A percentile compares a stretch with the other conserved stretches of the same genome.
phyloP scores from a whole-genome alignment of 1,284 basidiomycete genomes.

The Moesziomyces globuligerus region DNA sequence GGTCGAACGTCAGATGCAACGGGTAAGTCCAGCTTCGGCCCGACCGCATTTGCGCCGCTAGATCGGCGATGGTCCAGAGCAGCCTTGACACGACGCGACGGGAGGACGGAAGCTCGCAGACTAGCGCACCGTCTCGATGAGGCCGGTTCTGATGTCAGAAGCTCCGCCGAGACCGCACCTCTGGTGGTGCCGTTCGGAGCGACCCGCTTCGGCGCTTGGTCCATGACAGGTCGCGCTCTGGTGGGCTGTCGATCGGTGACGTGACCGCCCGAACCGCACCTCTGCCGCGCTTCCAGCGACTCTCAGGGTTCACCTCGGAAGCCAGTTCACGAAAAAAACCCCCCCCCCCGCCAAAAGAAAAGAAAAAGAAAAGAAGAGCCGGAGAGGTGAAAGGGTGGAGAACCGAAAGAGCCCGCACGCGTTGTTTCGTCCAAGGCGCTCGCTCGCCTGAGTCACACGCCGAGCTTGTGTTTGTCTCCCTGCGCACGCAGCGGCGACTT shows the following conservation, averaged over 20 bases:
- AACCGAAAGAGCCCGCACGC: neutral
- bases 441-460: neutral
- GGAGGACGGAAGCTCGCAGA: too few relatives aligned
- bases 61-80: neutral
- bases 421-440: neutral
- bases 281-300: neutral
- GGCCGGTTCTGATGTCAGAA: too few relatives aligned
- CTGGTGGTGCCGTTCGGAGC: neutral
- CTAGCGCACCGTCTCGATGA: too few relatives aligned
- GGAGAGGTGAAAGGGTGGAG: too few relatives aligned
- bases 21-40: slow-evolving; percentile 17
- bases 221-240: neutral
- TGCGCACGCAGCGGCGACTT: too few relatives aligned
- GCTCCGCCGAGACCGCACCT: too few relatives aligned
- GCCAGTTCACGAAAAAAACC: neutral
- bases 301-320: neutral
- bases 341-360: too few relatives aligned
- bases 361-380: neutral
- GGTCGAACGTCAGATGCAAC: slow-evolving; percentile 37
- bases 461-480: neutral
- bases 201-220: neutral
- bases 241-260: neutral
- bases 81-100: too few relatives aligned
- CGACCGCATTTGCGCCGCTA: too few relatives aligned
- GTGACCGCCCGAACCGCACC: too few relatives aligned